Conservation (phyloP, 2,329 filamentous ascomycete species). For the Clarireedia sp. region DNA sequence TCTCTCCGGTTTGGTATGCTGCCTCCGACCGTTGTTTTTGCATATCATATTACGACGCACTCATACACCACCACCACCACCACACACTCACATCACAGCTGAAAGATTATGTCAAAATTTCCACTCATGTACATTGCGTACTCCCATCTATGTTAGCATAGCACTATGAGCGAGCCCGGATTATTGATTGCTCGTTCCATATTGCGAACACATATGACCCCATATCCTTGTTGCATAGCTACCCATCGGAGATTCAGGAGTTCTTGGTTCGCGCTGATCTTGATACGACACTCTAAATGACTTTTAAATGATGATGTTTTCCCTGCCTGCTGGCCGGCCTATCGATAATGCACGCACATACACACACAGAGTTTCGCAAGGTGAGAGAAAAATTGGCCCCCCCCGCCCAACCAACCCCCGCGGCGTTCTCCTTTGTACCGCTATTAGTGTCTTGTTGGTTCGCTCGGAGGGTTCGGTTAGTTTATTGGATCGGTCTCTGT, state of each 20-base stretch:
- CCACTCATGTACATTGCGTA: neutral
- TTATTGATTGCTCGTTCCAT: neutral
- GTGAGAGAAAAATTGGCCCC: neutral
- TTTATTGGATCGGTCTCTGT: too few relatives aligned
- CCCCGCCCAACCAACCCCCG: neutral
- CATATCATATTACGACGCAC: neutral
- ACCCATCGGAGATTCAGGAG: neutral
- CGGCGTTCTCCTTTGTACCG: neutral
- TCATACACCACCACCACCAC: neutral
- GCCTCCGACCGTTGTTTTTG: conserved; percentile 2
- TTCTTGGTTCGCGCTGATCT: neutral
- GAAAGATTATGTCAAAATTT: neutral
- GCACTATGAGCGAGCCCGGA: neutral
- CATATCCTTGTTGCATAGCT: neutral
- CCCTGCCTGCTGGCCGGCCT: neutral
- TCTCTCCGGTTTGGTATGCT: conserved; percentile 2
- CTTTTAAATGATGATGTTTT: neutral
- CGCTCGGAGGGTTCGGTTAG: too few relatives aligned
- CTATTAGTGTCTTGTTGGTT: neutral
- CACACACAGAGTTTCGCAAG: neutral
- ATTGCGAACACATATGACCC: neutral
- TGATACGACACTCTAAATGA: neutral
- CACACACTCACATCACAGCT: neutral
- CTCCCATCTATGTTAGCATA: neutral
- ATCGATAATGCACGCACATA: neutral